Evolutionary conservation across 1,284 basidiomycete genomes (phyloP).

Genomic region (Moniliophthora roreri): DNA sequence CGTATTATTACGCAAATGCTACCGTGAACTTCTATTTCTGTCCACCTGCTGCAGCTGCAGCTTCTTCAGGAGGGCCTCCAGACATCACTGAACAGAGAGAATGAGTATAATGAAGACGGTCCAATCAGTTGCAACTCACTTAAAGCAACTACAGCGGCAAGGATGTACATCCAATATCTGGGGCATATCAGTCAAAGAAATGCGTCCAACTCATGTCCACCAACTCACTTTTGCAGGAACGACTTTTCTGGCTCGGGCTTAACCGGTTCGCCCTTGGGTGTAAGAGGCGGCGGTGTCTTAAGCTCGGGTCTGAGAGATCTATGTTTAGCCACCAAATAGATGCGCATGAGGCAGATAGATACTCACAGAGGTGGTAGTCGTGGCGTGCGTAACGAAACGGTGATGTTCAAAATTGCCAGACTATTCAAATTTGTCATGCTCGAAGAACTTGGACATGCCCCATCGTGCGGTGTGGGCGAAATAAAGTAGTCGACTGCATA

Average conservation of each 20-base stretch:
- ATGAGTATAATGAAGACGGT: not conserved
- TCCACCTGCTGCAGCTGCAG: not conserved
- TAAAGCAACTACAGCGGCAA: conserved; percentile 56
- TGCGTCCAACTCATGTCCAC: conserved; percentile 24
- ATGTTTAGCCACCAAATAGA: conserved; percentile 9
- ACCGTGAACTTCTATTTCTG: not conserved
- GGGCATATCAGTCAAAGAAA: not conserved
- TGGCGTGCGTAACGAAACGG: conserved; percentile 47
- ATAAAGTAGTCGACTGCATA: conserved; percentile 73
- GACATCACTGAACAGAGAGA: not conserved
- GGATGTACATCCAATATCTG: conserved; percentile 55
- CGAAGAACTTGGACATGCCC: conserved; percentile 54
- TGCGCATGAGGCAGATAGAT: conserved; percentile 3
- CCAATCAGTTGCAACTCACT: conserved; percentile 40
- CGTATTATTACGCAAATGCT: no score
- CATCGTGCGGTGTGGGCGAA: conserved; percentile 61
- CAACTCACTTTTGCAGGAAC: conserved; percentile 85
- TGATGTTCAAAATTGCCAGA: conserved; percentile 47
- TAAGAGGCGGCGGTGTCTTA: conserved; percentile 64
- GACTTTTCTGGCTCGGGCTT: conserved; percentile 67
- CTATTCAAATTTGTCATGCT: conserved; percentile 27
- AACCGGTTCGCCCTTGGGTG: conserved; percentile 62
- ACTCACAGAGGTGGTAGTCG: conserved; percentile 59
- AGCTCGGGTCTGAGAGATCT: conserved; percentile 55
- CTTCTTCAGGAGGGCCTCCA: not conserved